A percentile compares a stretch with the other conserved stretches of the same genome.
phyloP scores from a whole-genome alignment of 306 rosid species.

The Biancaea sappan region DNA sequence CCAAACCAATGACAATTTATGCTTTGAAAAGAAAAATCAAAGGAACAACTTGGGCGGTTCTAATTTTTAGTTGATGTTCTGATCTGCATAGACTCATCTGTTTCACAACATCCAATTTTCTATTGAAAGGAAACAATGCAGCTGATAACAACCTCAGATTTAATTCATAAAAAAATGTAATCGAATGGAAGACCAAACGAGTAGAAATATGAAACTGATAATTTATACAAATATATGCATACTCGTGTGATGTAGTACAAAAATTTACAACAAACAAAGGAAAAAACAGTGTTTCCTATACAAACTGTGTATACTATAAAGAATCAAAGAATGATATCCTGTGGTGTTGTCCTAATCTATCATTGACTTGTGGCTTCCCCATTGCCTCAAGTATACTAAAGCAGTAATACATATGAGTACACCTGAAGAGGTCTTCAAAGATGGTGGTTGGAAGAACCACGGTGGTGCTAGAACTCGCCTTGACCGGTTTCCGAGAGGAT shows the following conservation, averaged over 20 bases:
- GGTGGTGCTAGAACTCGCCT: constrained; percentile 6
- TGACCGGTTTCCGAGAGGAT: constrained; percentile 35
- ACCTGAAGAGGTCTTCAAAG: not conserved
- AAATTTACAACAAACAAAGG: constrained; percentile 40
- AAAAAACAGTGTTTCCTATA: constrained; percentile 43
- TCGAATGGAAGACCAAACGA: not conserved
- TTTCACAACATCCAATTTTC: not conserved
- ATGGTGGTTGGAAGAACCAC: constrained; percentile 18
- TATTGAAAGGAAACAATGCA: not conserved
- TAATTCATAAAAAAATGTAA: not conserved
- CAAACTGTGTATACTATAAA: constrained; percentile 42
- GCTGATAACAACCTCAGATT: not conserved
- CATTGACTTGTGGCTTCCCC: constrained; percentile 8
- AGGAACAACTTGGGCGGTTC: too few species aligned
- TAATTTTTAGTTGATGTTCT: too few species aligned
- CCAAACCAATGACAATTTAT: too few species aligned
- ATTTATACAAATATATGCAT: constrained; percentile 42
- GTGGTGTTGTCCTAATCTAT: constrained; percentile 24
- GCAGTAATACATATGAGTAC: too few species aligned
- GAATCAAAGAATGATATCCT: constrained; percentile 59
- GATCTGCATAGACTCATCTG: not conserved
- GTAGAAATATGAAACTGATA: not conserved
- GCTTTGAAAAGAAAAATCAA: too few species aligned
- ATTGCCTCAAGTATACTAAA: constrained; percentile 34
- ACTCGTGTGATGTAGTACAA: constrained; percentile 33